Evolutionary conservation across 23 red algal genomes (phyloP), one percentile per base, ranked within the genome.

Genomic region (Pyropia yezoensis): DNA sequence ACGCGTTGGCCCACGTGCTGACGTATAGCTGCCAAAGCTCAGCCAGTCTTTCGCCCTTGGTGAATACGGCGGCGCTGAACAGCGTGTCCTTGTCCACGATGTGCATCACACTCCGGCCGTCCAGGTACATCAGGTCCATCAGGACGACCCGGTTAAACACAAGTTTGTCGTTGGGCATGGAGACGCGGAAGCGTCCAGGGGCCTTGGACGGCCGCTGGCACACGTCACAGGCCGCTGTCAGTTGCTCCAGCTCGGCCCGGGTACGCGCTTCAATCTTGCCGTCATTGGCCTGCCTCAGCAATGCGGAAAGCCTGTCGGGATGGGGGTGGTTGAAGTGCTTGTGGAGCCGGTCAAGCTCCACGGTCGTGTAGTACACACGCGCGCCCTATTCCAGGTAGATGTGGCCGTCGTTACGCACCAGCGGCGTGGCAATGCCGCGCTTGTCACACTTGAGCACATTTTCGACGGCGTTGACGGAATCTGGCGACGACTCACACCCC

Each of bases 51-150:
- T 21, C 14, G 14, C 5, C 25, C 18, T 15, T 3, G 28, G 63
- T 18, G 27, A 76, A 76, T 3, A 0, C 15, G 20, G 57, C 72
- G 5, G 57, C 30, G 34, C 29, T 62, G 55, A 45, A 76, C 3
- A 63, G 62, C 0, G 72, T 76, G 16, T 65, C 58, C 58, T 52
- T 64, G 34, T 76, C 72, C 16, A 76, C 52, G 24, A 0, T n/a
- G 29, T 64, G 72, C 2, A 65, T 18, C 2, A 76, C 59, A 29
- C 0, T 12, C 7, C 32, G 34, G 2, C 57, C 60, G 2, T 76
- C 58, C 2, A 76, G 24, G 13, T 28, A 45, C 54, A 76, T 62
- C n/a, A 76, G 17, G 34, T 76, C 57, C 22, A 29, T 34, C 14
- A 56, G 24, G 2, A 76, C 19, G 13, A 62, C 32, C 18, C 72